A percentile compares a stretch with the other conserved stretches of the same genome.
These are phyloP conservation scores for Coprinellus micaceus DNA, from an alignment of 768 basidiomycete species.

Conservation along the genomic window DNA sequence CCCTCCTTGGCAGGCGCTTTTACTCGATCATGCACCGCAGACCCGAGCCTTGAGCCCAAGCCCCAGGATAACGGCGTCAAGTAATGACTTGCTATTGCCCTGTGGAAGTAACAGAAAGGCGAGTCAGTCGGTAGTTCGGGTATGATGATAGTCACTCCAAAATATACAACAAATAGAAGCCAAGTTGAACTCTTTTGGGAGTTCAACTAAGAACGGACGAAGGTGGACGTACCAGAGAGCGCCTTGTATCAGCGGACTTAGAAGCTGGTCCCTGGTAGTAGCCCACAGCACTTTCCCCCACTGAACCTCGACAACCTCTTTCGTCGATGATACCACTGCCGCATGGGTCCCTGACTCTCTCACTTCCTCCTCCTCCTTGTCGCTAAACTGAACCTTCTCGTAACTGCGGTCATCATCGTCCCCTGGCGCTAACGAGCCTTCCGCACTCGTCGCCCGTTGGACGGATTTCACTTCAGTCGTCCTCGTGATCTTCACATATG, in stretches of 20 bases:
- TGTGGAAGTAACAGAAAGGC: constrained; percentile 15
- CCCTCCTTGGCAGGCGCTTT: constrained; percentile 35
- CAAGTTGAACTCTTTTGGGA: no score
- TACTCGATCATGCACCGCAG: constrained; percentile 20
- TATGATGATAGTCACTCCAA: not conserved
- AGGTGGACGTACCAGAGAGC: constrained; percentile 51
- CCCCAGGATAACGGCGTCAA: constrained; percentile 37
- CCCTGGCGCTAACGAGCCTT: constrained; percentile 13
- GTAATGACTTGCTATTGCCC: constrained; percentile 45
- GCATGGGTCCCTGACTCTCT: constrained; percentile 13
- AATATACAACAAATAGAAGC: no score
- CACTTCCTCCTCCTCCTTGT: constrained; percentile 17
- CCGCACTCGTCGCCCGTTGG: not conserved
- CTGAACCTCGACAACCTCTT: constrained; percentile 40
- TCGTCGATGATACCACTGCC: constrained; percentile 4
- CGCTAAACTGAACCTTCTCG: constrained; percentile 25
- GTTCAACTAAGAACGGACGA: no score
- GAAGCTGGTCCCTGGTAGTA: constrained; percentile 63
- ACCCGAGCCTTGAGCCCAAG: constrained; percentile 33
- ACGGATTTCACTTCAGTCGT: not conserved
- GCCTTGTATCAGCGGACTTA: constrained; percentile 66
- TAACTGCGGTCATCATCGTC: constrained; percentile 26
- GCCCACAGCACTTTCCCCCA: constrained; percentile 62
- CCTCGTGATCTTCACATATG: constrained; percentile 44
- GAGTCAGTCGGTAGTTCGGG: not conserved